Base-by-base conservation (phyloP, 2,329 filamentous ascomycete species). In the Fusarium acutatum region DNA sequence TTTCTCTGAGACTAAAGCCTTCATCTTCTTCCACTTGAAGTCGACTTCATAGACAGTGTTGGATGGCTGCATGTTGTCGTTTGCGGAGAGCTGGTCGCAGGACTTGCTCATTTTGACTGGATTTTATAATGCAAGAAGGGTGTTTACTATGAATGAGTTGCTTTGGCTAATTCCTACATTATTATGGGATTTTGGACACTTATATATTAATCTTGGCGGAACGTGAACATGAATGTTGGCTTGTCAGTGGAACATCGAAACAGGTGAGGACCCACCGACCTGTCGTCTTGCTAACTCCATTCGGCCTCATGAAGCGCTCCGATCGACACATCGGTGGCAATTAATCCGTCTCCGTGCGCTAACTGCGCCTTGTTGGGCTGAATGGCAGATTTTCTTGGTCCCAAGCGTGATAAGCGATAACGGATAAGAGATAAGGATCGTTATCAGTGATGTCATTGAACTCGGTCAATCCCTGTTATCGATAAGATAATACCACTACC, bases 11-110 rank as follows among this genome's bases (percentile, higher is more conserved):
- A 75, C 59, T 10, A 69, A 38, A 15, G 68, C 59, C 34, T 72
- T 69, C 24, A 59, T 49, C 44, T 71, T 72, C 20, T 67, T 70
- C 74, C 74, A 76, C 10, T 68, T 66, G 43, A 66, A 76, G 60
- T 77, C 62, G 11, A 77, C 58, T 35, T 61, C 50, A 18, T 75
- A 46, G 7, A 40, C 54, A 7, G 68, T 26, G 38, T 32, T 38
- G 41, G 44, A 22, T 17, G 41, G 26, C 35, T 38, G 12, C 41
- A 38, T 32, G 22, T 24, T 28, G 24, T 35, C 40, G 3, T 9
- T 20, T 22, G n/a, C 15, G 3, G 28, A 20, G 15, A 38, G 22
- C 6, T 35, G 44, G n/a, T 57, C 14, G 37, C 43, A 26, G 8
- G 44, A 26, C 12, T 34, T 26, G 18, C 24, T 53, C 46, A 58